Evolutionary conservation across 441 rosid genomes (phyloP).

Genomic region (Eutrema salsugineum): DNA sequence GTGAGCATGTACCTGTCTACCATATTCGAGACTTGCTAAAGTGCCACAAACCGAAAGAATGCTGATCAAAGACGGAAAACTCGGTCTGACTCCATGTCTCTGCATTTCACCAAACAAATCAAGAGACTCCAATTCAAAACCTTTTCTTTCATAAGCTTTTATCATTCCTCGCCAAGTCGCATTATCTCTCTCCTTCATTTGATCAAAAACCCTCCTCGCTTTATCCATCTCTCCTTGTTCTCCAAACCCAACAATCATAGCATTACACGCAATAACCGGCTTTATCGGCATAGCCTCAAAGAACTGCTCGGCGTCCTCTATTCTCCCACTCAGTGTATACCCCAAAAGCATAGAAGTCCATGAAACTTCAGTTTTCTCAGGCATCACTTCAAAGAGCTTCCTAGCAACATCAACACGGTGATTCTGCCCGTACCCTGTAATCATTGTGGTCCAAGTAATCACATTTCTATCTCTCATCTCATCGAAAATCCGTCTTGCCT

Average conservation of each 20-base stretch:
- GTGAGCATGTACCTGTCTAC: slow-evolving; percentile 60
- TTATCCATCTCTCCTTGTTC: slow-evolving; percentile 32
- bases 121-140: slow-evolving; percentile 52
- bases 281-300: slow-evolving; percentile 44
- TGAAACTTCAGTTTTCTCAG: slow-evolving; percentile 41
- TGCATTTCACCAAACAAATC: slow-evolving; percentile 54
- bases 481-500: slow-evolving; percentile 38
- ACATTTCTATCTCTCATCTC: slow-evolving; percentile 41
- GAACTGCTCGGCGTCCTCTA: slow-evolving; percentile 40
- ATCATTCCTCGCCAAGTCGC: slow-evolving; percentile 42
- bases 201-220: slow-evolving; percentile 35
- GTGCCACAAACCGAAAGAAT: slow-evolving; percentile 58
- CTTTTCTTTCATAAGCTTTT: slow-evolving; percentile 58
- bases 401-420: slow-evolving; percentile 39
- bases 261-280: slow-evolving; percentile 39
- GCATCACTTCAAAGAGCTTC: slow-evolving; percentile 36
- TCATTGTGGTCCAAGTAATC: slow-evolving; percentile 56
- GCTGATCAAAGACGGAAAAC: slow-evolving; percentile 55
- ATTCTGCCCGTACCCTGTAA: slow-evolving; percentile 40
- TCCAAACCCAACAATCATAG: slow-evolving; percentile 40
- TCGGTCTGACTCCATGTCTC: slow-evolving; percentile 39
- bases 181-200: slow-evolving; percentile 35
- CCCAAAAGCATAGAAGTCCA: slow-evolving; percentile 52
- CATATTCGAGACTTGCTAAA: slow-evolving; percentile 58
- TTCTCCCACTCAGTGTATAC: slow-evolving; percentile 37